Conservation (phyloP, 78 protist species). For the Trichosphaerium sp. region DNA sequence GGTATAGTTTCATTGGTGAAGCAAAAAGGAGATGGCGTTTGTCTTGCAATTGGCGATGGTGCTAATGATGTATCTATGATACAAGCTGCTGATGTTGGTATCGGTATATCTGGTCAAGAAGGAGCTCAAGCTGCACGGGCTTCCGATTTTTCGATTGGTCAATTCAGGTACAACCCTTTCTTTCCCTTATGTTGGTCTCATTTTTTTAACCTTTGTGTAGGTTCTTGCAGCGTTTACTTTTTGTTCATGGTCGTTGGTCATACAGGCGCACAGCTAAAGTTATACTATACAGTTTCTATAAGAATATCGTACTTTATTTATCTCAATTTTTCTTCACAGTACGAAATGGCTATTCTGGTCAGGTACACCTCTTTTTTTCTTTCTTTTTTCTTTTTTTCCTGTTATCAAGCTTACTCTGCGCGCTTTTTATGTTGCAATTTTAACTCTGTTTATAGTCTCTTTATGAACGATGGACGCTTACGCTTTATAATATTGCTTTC, state of each 20-base stretch:
- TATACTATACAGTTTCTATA: constrained; percentile 72
- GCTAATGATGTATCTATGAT: constrained; percentile 92
- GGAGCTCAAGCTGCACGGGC: constrained; percentile 84
- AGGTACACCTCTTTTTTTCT: too few species aligned
- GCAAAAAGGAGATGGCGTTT: constrained; percentile 1
- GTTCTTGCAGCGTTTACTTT: constrained; percentile 42
- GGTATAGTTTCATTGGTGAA: constrained; percentile 30
- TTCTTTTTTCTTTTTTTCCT: not conserved
- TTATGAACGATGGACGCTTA: constrained; percentile 34
- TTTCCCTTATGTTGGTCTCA: not conserved
- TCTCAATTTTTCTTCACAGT: not conserved
- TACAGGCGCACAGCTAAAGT: constrained; percentile 58
- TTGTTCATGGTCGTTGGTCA: constrained; percentile 61
- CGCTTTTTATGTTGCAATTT: not conserved
- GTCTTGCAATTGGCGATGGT: constrained; percentile 72
- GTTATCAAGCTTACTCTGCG: not conserved
- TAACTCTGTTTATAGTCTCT: constrained; percentile 2
- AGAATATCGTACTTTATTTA: constrained; percentile 62
- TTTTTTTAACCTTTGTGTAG: too few species aligned
- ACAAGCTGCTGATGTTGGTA: constrained; percentile 89
- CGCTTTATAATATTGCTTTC: constrained; percentile 49
- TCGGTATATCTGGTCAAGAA: constrained; percentile 66
- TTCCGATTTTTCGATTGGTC: constrained; percentile 74
- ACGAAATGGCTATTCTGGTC: too few species aligned
- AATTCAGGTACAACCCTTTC: constrained; percentile 74